Evolutionary conservation across 352 stramenopile species (phyloP).

Genomic region (Phytophthora nicotianae): DNA sequence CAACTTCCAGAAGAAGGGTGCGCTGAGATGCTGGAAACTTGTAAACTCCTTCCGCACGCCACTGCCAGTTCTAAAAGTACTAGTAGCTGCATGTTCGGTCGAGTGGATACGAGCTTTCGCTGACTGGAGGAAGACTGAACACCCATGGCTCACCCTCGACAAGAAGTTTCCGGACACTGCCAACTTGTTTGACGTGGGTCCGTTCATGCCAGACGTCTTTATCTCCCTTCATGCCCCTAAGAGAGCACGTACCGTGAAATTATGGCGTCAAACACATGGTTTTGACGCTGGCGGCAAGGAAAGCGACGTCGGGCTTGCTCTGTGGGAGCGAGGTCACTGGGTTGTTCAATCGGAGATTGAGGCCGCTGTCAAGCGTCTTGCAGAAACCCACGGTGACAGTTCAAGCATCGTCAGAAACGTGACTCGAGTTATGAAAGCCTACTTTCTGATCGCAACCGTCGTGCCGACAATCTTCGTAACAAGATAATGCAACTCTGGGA

Average conservation of each 20-base stretch:
- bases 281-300: background rate
- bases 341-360: background rate
- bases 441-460: background rate
- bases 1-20: too few species aligned
- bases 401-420: too few species aligned
- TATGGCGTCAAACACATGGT: background rate
- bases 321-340: background rate
- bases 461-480: background rate
- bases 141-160: background rate
- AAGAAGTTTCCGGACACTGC: background rate
- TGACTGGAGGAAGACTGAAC: background rate
- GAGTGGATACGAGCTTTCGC: background rate
- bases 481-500: background rate
- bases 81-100: too few species aligned
- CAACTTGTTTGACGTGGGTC: background rate
- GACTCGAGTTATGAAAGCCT: background rate
- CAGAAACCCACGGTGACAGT: background rate
- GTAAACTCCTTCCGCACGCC: too few species aligned
- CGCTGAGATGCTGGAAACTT: too few species aligned
- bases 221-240: background rate
- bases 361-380: background rate
- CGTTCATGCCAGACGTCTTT: background rate
- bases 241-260: background rate
- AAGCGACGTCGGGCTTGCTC: background rate
- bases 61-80: too few species aligned